Evolutionary conservation across 345 rosid genomes (phyloP), one percentile per base, ranked within the genome.

Genomic region (Murraya paniculata): DNA sequence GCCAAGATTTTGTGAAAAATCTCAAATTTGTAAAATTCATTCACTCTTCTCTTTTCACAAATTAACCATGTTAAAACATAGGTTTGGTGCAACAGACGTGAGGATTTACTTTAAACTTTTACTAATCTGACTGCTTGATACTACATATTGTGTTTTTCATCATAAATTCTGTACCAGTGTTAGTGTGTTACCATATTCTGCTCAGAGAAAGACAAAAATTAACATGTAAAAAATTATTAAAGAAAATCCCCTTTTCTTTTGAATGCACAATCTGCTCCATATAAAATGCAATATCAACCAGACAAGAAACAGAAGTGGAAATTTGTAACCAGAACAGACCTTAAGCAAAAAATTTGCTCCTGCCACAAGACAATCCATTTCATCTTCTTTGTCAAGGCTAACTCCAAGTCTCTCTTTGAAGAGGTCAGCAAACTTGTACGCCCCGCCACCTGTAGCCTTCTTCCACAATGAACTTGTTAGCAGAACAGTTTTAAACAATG

Each of bases 361-460:
- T 36, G 99, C 93, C 67, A 96, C 99, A 77, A 96, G 98, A 79
- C 99, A 96, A 81, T 94, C 85, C 99, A 96, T 96, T 84, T 96
- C 99, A 87, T 92, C 99, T 87, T 96, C 99, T 83, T 96, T 96
- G 78, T 96, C 99, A 81, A 96, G 92, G 84, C 97, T 89, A 82
- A 92, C 88, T 19, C 98, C 99, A 41, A 96, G 97, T 83, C 92
- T 90, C 85, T 96, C 99, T 82, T 92, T 96, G 83, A 96, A 96
- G 71, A 96, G 88, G 82, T 96, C 98, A 2, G 98, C 85, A 77
- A 85, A 96, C 88, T 94, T 96, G 88, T 80, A 92, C 35, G 99
- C 99, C 80, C 99, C 98, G 10, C 99, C 99, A 21, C 99, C 99
- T 77, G 99, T 96, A 83, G 98, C 99, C 99, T 96, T 88, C 85